Conservation (phyloP, 2,329 filamentous ascomycete genomes). For the Coniochaeta ligniaria region DNA sequence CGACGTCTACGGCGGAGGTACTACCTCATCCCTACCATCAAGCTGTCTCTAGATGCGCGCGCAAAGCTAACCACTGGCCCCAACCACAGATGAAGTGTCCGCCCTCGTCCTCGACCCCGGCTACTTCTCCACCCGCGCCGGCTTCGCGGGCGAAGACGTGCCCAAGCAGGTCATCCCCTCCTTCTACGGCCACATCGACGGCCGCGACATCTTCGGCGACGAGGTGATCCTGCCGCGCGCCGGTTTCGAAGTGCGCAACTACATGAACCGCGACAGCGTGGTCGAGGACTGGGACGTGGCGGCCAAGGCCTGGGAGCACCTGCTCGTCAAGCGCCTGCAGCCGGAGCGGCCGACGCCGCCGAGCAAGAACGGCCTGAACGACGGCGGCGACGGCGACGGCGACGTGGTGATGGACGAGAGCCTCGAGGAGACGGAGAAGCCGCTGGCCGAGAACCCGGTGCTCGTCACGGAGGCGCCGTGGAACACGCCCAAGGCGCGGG, state of each 20-base stretch:
- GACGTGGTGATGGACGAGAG: conserved; percentile 48
- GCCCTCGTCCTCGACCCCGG: conserved; percentile 95
- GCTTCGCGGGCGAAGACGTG: conserved; percentile 95
- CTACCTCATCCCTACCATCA: conserved; percentile 2
- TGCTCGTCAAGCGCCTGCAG: conserved; percentile 82
- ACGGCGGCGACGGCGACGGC: conserved; percentile 50
- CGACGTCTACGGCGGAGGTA: conserved; percentile 56
- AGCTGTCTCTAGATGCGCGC: background rate
- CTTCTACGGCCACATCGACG: conserved; percentile 65
- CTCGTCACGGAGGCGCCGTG: conserved; percentile 92
- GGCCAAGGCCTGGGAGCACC: conserved; percentile 84
- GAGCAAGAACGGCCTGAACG: conserved; percentile 70
- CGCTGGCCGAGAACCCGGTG: conserved; percentile 81
- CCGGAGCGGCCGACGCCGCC: conserved; percentile 64
- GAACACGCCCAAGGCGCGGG: conserved; percentile 80
- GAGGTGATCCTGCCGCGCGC: conserved; percentile 74
- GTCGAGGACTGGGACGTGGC: conserved; percentile 97
- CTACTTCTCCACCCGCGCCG: conserved; percentile 83
- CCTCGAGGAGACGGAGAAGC: conserved; percentile 47
- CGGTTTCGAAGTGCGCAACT: conserved; percentile 80
- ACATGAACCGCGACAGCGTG: conserved; percentile 80
- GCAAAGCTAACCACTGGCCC: conserved; percentile 9
- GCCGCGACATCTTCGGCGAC: conserved; percentile 73
- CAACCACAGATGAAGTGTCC: conserved; percentile 77
- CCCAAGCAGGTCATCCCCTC: conserved; percentile 91